Base-by-base conservation (phyloP, 305 asterid genomes). In the Fraxinus dipetala region DNA sequence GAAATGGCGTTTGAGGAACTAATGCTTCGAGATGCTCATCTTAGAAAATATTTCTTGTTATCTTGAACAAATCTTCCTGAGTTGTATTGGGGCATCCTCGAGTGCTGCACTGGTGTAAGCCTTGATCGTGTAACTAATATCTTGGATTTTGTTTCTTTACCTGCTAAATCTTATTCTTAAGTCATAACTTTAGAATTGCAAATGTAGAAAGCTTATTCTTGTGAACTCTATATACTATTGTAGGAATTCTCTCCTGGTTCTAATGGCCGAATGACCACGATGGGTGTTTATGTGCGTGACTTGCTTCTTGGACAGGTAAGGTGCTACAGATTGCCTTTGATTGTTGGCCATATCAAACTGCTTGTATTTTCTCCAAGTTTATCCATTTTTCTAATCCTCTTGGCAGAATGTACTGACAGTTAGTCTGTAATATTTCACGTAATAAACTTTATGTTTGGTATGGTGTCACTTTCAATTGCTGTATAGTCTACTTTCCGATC, bases 201-300 rank as follows among this genome's bases (percentile, higher is more conserved):
- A 67, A 76, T 30, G 38, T 69, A 74, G 40, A 51, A 32, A 78
- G 76, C 82, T 61, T 78, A 79, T 43, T 38, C 69, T 73, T 81
- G 18, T 45, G 77, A 65, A 36, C 28, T 8, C 75, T 31, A 36
- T 2, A 22, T 81, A 78, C 59, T 78, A 26, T 83, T 75, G 75
- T 91, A 95, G 99, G 98, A 96, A 90, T 96, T 96, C 84, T 89
- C 97, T 81, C 97, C 99, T 83, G 97, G 99, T 85, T 93, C 97
- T 43, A 91, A 91, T 84, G 97, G 98, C 77, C 89, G 86, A 82
- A 93, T 88, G 98, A 93, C 98, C 40, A 92, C 97, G 75, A 96
- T 96, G 98, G 98, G 99, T 9, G 98, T 92, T 2, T 96, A 93
- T 83, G 88, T 96, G 81, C 96, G 99, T 14, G 99, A 96, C 86